Evolutionary conservation across 305 asterid genomes (phyloP), one percentile per base, ranked within the genome.

Genomic region (Fraxinus ornus): DNA sequence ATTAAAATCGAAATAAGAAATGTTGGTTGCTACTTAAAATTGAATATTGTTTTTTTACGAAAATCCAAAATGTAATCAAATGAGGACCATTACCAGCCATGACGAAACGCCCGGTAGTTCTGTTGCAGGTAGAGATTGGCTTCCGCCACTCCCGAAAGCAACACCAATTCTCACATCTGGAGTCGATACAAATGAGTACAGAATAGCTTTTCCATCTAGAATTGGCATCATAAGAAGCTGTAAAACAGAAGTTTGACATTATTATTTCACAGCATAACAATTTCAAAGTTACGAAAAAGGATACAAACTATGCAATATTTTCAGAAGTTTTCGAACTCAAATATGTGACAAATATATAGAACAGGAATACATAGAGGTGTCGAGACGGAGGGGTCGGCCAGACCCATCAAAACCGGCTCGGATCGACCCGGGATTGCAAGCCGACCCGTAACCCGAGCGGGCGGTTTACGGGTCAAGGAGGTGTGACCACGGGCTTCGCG

Each of bases 101-200:
- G 99, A 95, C 76, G 98, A 93, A 82, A 97, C 98, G 35, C 97
- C 98, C 0, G 99, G 99, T 64, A 94, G 90, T 90, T 97, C 99
- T 13, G 98, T 97, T 44, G 96, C 99, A 47, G 99, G 99, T 79
- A 94, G 85, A 79, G 98, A 91, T 79, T 94, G 97, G 89, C 98
- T 93, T 85, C 98, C 98, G 81, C 99, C 98, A 83, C 95, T 93
- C 73, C 99, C 99, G 55, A 97, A 97, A 71, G 98, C 99, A 68
- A 97, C 94, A 73, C 97, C 97, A 22, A 97, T 88, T 85, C 99
- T 91, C 82, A 97, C 94, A 82, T 97, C 99, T 26, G 99, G 99
- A 82, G 92, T 88, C 5, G 97, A 87, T 77, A 92, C 86, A 86
- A 97, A 97, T 17, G 98, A 93, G 90, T 91, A 97, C 70, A 88